Evolutionary conservation across 2,329 filamentous ascomycete species (phyloP), one percentile per base, ranked within the genome.

Genomic region (Colletotrichum kahawae): DNA sequence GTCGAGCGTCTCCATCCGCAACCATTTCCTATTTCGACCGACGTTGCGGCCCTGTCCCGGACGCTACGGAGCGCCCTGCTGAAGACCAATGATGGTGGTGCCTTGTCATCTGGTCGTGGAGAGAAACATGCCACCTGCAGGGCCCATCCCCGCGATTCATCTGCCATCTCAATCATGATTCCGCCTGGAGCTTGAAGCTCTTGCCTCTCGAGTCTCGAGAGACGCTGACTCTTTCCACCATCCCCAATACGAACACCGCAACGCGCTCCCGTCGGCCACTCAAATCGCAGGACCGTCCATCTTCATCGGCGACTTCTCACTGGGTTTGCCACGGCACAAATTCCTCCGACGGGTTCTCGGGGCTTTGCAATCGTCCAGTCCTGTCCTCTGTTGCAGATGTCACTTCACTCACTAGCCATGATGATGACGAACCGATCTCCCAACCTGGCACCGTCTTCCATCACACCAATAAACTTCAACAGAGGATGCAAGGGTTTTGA

Each of bases 1-100:
- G 70, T 57, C 21, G 43, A 57, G 31, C 29, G 57, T 43, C 43
- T 31, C 24, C 65, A 43, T 36, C 63, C 74, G 74, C 74, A 74
- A 76, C 65, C 14, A 62, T 74, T 76, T 70, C 70, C 74, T 76
- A 33, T 74, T 74, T 74, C 16, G 74, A 69, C 54, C 27, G 51
- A 29, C 16, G 21, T 74, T 74, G 70, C 74, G 69, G 64, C 29
- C 57, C 43, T 76, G 36, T 33, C 34, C 43, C 69, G 75, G 77
- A 77, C 36, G 27, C 48, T 63, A 27, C 27, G 16, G 59, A 65
- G 57, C 66, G 27, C 66, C n/a, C 63, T 16, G 33, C 18, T 38
- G 57, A 62, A 33, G 36, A 67, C 65, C 16, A 70, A 78, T 67
- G 59, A 67, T 33, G 12, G 78, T 36, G 33, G 33, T 31, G n/a